A percentile compares a stretch with the other conserved stretches of the same genome.
Evolutionary conservation across 73 alveolate genomes (phyloP).

Genomic region (Symbiodinium natans): DNA sequence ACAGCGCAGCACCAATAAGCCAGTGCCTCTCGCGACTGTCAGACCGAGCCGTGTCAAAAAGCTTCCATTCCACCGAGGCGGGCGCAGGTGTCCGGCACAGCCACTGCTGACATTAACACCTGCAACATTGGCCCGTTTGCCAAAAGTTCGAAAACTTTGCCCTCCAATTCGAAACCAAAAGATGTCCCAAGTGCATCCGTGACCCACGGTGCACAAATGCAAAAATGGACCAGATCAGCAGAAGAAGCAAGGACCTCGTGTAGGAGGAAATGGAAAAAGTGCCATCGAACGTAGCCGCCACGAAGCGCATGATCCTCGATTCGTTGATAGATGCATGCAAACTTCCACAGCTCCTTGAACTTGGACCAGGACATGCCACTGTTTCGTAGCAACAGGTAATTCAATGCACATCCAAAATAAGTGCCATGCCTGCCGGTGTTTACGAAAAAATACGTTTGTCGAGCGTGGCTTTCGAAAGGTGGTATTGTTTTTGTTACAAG

Average conservation of each 20-base stretch:
- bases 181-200: too few relatives aligned
- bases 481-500: too few relatives aligned
- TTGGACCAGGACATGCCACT: too few relatives aligned
- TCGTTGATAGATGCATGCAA: background rate
- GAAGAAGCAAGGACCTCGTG: conserved; percentile 23
- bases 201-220: too few relatives aligned
- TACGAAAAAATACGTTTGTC: too few relatives aligned
- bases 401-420: too few relatives aligned
- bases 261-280: conserved; percentile 65
- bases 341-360: too few relatives aligned
- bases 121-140: background rate
- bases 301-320: conserved; percentile 80
- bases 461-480: too few relatives aligned
- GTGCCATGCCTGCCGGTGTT: too few relatives aligned
- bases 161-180: background rate
- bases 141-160: background rate
- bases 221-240: too few relatives aligned
- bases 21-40: background rate
- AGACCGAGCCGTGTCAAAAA: background rate
- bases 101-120: conserved; percentile 72
- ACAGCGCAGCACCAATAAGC: conserved; percentile 72
- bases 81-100: conserved; percentile 61
- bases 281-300: conserved; percentile 90
- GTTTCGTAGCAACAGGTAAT: too few relatives aligned
- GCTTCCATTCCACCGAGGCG: background rate